These are phyloP conservation scores for Rosellinia necatrix DNA, from an alignment of 2,329 filamentous ascomycete species.

Conservation along the genomic window DNA sequence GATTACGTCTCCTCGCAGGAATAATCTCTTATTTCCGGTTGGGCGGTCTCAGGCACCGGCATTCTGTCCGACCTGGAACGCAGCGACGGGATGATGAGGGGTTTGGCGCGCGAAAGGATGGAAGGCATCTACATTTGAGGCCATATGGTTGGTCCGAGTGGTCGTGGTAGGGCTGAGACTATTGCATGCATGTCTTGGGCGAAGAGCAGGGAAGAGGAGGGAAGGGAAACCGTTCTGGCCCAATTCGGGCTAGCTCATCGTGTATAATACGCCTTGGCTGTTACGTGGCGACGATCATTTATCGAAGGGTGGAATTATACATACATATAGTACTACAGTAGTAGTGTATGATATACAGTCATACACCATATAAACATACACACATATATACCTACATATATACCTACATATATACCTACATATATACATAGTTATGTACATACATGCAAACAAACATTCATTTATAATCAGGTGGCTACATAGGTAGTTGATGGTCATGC, in stretches of 20 bases:
- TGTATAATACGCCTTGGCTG: background rate
- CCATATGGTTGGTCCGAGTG: slow-evolving; percentile 2
- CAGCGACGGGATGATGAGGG: slow-evolving; percentile 15
- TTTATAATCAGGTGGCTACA: too few species aligned
- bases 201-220: background rate
- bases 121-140: slow-evolving; percentile 22
- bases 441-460: too few species aligned
- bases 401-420: too few species aligned
- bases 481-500: too few species aligned
- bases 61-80: slow-evolving; percentile 26
- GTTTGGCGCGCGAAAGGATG: slow-evolving; percentile 3
- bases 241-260: too few species aligned
- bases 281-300: slow-evolving; percentile 11
- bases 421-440: too few species aligned
- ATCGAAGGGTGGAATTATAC: background rate
- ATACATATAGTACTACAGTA: too few species aligned
- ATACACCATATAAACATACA: too few species aligned
- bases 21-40: background rate
- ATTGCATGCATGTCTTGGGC: slow-evolving; percentile 15
- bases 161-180: slow-evolving; percentile 21
- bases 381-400: too few species aligned
- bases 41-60: slow-evolving; percentile 33
- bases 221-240: background rate
- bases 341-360: too few species aligned
- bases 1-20: slow-evolving; percentile 20